Percentiles rank a stretch among this genome's conserved stretches.
Conservation (phyloP, 805 yeast species). For the Grigorovia humatica region DNA sequence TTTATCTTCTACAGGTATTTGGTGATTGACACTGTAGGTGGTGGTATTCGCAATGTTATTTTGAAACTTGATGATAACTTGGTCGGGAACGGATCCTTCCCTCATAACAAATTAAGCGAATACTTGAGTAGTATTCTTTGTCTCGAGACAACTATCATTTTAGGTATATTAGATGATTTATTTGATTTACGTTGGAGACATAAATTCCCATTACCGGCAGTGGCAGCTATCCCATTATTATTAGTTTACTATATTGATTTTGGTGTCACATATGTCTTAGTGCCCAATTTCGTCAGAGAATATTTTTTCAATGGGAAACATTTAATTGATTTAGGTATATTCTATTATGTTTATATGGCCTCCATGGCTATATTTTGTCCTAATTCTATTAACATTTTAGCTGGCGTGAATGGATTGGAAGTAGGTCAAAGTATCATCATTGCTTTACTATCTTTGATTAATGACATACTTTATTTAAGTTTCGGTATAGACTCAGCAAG, state of each 20-base stretch:
- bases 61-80: constrained; percentile 6
- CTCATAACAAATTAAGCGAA: constrained; percentile 75
- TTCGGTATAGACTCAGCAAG: constrained; percentile 47
- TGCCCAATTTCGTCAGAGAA: constrained; percentile 57
- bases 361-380: constrained; percentile 90
- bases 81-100: constrained; percentile 35
- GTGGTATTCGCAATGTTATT: constrained; percentile 38
- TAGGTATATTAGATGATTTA: constrained; percentile 89
- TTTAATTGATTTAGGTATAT: constrained; percentile 58
- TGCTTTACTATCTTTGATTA: constrained; percentile 57
- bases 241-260: constrained; percentile 90
- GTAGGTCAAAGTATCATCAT: constrained; percentile 88
- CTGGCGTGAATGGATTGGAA: constrained; percentile 94
- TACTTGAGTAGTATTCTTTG: constrained; percentile 79
- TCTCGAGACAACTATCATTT: constrained; percentile 67
- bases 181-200: constrained; percentile 97
- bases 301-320: constrained; percentile 28
- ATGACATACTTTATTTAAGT: constrained; percentile 63
- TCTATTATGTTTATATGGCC: constrained; percentile 86
- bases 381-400: constrained; percentile 87
- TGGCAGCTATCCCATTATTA: constrained; percentile 84
- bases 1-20: constrained; percentile 71
- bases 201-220: constrained; percentile 89
- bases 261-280: constrained; percentile 77
- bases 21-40: constrained; percentile 48